phyloP scores from a whole-genome alignment of 106 monocot genomes.

The Vanilla planifolia region DNA sequence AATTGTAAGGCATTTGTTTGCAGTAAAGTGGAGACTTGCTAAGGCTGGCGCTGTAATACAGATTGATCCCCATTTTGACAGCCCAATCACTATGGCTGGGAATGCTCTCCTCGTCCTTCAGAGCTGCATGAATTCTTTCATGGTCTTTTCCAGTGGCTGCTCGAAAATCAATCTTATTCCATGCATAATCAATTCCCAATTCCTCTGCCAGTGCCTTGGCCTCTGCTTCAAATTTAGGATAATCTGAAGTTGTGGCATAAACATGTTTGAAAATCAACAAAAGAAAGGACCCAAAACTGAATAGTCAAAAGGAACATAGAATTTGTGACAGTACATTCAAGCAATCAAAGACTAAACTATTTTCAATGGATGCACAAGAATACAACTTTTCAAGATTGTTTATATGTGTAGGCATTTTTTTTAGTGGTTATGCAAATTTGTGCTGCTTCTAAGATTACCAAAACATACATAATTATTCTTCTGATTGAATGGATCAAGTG shows the following conservation, averaged over 20 bases:
- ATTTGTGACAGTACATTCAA: too few species aligned
- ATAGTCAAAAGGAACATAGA: too few species aligned
- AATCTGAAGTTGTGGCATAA: slow-evolving; percentile 38
- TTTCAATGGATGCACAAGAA: too few species aligned
- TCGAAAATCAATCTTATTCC: slow-evolving; percentile 55
- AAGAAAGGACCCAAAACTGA: too few species aligned
- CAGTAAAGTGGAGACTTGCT: slow-evolving; percentile 82
- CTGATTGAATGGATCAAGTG: too few species aligned
- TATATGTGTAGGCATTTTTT: too few species aligned
- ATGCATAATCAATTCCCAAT: slow-evolving; percentile 34
- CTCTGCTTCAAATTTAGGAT: slow-evolving; percentile 61
- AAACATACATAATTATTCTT: too few species aligned
- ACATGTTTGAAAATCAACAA: slow-evolving; percentile 2
- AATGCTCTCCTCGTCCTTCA: slow-evolving; percentile 67
- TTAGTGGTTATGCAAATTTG: too few species aligned
- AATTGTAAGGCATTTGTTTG: slow-evolving; percentile 83
- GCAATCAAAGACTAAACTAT: too few species aligned
- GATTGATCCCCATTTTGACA: slow-evolving; percentile 76
- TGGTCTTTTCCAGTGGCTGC: slow-evolving; percentile 44
- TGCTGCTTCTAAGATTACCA: too few species aligned
- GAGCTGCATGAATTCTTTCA: slow-evolving; percentile 36
- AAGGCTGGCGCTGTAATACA: slow-evolving; percentile 74
- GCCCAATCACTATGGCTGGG: slow-evolving; percentile 75
- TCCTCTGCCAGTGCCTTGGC: slow-evolving; percentile 62
- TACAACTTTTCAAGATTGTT: too few species aligned